Percentiles rank a stretch among this genome's conserved stretches.
phyloP scores from a whole-genome alignment of 768 basidiomycete genomes.

The Leccinum ochraceum region DNA sequence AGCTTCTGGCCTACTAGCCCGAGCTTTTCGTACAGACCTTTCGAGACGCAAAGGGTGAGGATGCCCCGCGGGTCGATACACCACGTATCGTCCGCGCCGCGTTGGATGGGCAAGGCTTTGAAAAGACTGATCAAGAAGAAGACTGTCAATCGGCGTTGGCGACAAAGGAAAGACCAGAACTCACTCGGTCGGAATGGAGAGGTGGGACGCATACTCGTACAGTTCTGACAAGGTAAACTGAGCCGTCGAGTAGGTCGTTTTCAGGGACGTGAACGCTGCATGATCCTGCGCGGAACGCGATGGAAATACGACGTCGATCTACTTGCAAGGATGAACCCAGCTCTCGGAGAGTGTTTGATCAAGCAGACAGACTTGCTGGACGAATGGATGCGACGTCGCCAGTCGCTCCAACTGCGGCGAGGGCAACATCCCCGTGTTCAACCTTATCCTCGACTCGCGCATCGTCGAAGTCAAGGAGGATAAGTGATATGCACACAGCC shows the following conservation, averaged over 20 bases:
- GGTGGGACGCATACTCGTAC: slow-evolving; percentile 37
- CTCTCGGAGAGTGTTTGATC: background rate
- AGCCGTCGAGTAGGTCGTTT: slow-evolving; percentile 47
- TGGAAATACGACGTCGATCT: slow-evolving; percentile 69
- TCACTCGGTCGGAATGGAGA: slow-evolving; percentile 14
- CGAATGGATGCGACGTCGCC: slow-evolving; percentile 49
- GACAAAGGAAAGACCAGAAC: background rate
- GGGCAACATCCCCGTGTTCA: slow-evolving; percentile 24
- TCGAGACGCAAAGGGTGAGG: slow-evolving; percentile 56
- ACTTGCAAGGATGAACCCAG: slow-evolving; percentile 12
- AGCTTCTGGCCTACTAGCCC: slow-evolving; percentile 59
- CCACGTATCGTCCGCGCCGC: slow-evolving; percentile 58
- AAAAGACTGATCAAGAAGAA: slow-evolving; percentile 34
- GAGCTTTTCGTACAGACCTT: slow-evolving; percentile 58
- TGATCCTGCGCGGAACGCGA: slow-evolving; percentile 40
- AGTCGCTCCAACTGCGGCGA: slow-evolving; percentile 36
- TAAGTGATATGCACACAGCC: slow-evolving; percentile 16
- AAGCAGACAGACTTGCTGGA: slow-evolving; percentile 46
- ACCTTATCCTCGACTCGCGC: slow-evolving; percentile 17
- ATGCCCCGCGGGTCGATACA: slow-evolving; percentile 65
- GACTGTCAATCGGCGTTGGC: background rate
- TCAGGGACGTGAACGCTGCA: slow-evolving; percentile 41
- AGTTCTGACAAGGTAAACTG: slow-evolving; percentile 46
- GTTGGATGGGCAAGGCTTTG: slow-evolving; percentile 35
- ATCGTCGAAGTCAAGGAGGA: slow-evolving; percentile 2